Percentiles rank a stretch among this genome's conserved stretches.
phyloP scores from a whole-genome alignment of 768 basidiomycete species.

The Russula griseocarnosa region DNA sequence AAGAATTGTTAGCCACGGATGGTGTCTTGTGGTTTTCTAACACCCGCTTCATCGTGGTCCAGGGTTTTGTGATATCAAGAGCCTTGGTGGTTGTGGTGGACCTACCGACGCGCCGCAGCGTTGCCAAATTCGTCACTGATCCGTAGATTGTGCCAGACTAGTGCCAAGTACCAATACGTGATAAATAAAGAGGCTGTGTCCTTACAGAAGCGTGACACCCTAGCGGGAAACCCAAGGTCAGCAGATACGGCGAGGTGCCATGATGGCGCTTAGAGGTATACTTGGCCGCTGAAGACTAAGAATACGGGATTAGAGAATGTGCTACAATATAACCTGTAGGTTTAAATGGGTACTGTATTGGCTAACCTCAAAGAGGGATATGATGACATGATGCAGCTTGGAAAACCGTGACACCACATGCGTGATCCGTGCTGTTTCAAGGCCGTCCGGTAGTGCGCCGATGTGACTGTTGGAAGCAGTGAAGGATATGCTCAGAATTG shows the following conservation, averaged over 20 bases:
- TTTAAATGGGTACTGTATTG: not conserved
- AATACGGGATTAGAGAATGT: not conserved
- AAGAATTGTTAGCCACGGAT: not conserved
- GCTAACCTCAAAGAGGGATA: not conserved
- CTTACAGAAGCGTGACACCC: not conserved
- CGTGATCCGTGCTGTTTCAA: conserved; percentile 6
- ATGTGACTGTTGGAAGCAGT: not conserved
- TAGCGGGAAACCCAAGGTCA: not conserved
- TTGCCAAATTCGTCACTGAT: too few relatives aligned
- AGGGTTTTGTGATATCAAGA: too few relatives aligned
- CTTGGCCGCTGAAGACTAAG: not conserved
- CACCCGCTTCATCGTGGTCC: too few relatives aligned
- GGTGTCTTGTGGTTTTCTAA: not conserved
- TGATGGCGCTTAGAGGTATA: not conserved
- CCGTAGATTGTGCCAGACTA: too few relatives aligned
- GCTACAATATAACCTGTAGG: too few relatives aligned
- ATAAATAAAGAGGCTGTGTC: not conserved
- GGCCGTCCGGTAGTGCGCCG: not conserved
- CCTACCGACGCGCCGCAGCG: too few relatives aligned
- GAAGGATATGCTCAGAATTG: not conserved
- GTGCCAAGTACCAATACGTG: not conserved
- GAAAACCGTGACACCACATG: not conserved
- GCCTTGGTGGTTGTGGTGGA: too few relatives aligned
- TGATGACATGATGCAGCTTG: not conserved
- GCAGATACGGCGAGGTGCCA: not conserved